Evolutionary conservation across 164 flowering plant genomes (phyloP), one percentile per base, ranked within the genome.

Genomic region (Malania oleifera): DNA sequence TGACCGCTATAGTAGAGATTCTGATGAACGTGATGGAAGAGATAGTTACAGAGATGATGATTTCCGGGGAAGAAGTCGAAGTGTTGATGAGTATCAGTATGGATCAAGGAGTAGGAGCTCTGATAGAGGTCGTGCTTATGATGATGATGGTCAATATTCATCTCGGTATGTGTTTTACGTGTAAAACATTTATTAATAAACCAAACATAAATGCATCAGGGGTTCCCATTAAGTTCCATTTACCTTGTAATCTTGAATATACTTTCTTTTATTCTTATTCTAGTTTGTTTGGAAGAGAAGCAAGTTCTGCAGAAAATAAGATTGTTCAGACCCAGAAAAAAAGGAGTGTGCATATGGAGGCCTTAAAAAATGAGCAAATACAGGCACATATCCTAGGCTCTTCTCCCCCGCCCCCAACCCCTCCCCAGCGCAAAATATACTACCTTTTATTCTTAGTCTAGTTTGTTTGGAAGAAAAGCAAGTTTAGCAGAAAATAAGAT

Each of bases 121-220:
- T 63, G 86, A 91, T 65, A 69, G 81, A 77, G 85, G 82, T 7
- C 89, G 77, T 38, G 52, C 73, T 44, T 73, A 27, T 75, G 96
- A 87, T 47, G 90, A 84, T 66, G 96, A 95, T 75, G 87, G 80
- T 44, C 87, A 79, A 58, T 74, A 83, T 68, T 85, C 99, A 59
- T 77, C 96, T 58, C 79, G 93, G 97, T 95, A 80, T 61, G 67
- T 40, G 1, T 45, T 46, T 46, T 19, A 1, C n/a, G n/a, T 46
- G 26, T 20, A 7, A 5, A 46, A 20, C 26, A 46, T 46, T 20
- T 46, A 43, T 18, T n/a, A 44, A 0, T 40, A 3, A 40, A 7
- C 38, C 11, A 7, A 7, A 7, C 38, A 34, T 34, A 1, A 7
- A 0, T 0, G 38, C 11, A 34, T 34, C 11, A 34, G 0, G 0